Percentiles rank a stretch among this genome's conserved stretches.
These are phyloP conservation scores for Emmonsia crescens DNA, from an alignment of 2,329 filamentous ascomycete species.

Conservation along the genomic window DNA sequence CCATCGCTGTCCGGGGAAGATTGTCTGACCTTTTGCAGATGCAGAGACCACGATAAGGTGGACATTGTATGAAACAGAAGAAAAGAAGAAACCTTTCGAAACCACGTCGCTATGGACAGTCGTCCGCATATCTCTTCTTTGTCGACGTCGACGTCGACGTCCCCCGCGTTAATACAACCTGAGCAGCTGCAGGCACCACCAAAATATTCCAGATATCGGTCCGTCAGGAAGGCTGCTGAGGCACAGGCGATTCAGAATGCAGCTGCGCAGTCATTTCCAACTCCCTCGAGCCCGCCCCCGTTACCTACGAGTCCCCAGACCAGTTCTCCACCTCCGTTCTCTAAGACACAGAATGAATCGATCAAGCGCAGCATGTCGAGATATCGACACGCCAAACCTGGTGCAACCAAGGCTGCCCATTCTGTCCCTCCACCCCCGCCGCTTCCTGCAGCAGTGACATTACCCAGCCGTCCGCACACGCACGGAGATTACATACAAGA, in stretches of 20 bases:
- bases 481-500: not conserved
- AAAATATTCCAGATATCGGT: constrained; percentile 50
- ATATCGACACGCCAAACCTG: constrained; percentile 23
- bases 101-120: not conserved
- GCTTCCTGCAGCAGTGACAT: not conserved
- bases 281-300: constrained; percentile 6
- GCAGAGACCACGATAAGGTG: not conserved
- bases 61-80: not conserved
- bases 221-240: constrained; percentile 40
- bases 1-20: not conserved
- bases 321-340: not conserved
- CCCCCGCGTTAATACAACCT: not conserved
- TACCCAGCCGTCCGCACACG: not conserved
- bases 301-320: constrained; percentile 9
- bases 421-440: constrained; percentile 9
- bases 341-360: constrained; percentile 17
- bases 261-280: not conserved
- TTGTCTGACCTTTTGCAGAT: not conserved
- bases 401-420: constrained; percentile 6
- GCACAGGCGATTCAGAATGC: constrained; percentile 17
- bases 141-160: not conserved
- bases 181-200: constrained; percentile 14
- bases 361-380: constrained; percentile 29
- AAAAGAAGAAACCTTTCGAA: not conserved
- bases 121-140: not conserved